phyloP scores from a whole-genome alignment of 352 stramenopile species.

The Hyaloperonospora arabidopsidis region DNA sequence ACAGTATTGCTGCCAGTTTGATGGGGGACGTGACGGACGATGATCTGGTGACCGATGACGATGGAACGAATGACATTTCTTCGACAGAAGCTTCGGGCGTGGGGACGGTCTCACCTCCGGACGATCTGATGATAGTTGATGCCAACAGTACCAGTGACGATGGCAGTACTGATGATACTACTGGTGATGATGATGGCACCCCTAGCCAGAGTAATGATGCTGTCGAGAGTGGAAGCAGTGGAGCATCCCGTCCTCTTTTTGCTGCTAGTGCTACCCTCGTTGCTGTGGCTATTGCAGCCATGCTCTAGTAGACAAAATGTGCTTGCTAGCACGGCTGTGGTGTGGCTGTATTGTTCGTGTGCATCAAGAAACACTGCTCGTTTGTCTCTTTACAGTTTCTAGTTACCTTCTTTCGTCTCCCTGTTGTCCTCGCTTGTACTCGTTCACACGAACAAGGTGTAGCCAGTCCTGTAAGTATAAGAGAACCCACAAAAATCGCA shows the following conservation, averaged over 20 bases:
- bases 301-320: slow-evolving; percentile 22
- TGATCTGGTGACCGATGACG: slow-evolving; percentile 11
- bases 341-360: no score
- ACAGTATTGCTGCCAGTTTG: slow-evolving; percentile 9
- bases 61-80: slow-evolving; percentile 1
- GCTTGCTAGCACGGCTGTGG: neutral
- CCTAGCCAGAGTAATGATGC: slow-evolving; percentile 7
- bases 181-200: neutral
- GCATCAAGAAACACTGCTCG: no score
- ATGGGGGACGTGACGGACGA: slow-evolving; percentile 7
- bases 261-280: slow-evolving; percentile 19
- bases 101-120: slow-evolving; percentile 9
- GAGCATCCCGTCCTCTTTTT: slow-evolving; percentile 10
- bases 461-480: no score
- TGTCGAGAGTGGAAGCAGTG: slow-evolving; percentile 12
- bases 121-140: slow-evolving; percentile 6
- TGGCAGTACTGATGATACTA: neutral
- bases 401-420: no score
- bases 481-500: slow-evolving; percentile 6
- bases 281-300: slow-evolving; percentile 20
- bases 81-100: no score
- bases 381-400: neutral
- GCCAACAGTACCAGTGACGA: neutral
- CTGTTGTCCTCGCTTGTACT: neutral
- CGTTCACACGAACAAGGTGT: neutral